Percentiles rank a stretch among this genome's conserved stretches.
Conservation (phyloP, 139 green algal genomes). For the Closterium sp. region DNA sequence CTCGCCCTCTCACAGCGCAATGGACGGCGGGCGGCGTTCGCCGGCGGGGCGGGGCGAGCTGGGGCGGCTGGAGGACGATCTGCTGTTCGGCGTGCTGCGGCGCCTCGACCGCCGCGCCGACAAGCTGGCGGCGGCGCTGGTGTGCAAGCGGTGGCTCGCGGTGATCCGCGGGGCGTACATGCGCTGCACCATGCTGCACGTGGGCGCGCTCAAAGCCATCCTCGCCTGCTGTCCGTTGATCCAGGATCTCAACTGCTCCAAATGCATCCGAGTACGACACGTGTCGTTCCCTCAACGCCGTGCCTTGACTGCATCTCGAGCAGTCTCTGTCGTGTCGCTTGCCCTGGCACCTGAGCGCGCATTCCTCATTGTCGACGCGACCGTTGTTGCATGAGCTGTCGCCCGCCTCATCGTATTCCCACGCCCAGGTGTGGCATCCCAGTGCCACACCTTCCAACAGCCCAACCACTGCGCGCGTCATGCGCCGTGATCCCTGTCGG, state of each 20-base stretch:
- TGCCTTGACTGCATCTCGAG: too few species aligned
- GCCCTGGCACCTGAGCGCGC: too few species aligned
- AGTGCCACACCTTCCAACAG: too few species aligned
- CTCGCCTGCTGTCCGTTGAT: not conserved
- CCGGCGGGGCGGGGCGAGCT: not conserved
- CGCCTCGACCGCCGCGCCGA: not conserved
- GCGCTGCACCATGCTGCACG: not conserved
- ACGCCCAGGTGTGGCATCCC: too few species aligned
- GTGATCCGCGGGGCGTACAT: not conserved
- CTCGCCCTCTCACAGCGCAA: not conserved
- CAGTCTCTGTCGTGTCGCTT: too few species aligned
- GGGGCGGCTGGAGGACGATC: not conserved
- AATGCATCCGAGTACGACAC: not conserved
- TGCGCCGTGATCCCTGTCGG: too few species aligned
- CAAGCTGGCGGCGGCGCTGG: not conserved
- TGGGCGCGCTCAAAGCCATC: not conserved
- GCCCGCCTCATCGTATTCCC: too few species aligned
- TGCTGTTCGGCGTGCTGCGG: slow-evolving; percentile 14
- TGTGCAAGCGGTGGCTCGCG: slow-evolving; percentile 26
- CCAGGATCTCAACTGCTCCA: not conserved
- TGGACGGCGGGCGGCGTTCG: not conserved
- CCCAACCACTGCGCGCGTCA: too few species aligned
- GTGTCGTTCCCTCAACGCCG: too few species aligned
- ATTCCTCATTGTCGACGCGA: too few species aligned
- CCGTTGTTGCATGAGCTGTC: too few species aligned